Conservation (phyloP, 805 yeast genomes). For the Kuraishia borneana region DNA sequence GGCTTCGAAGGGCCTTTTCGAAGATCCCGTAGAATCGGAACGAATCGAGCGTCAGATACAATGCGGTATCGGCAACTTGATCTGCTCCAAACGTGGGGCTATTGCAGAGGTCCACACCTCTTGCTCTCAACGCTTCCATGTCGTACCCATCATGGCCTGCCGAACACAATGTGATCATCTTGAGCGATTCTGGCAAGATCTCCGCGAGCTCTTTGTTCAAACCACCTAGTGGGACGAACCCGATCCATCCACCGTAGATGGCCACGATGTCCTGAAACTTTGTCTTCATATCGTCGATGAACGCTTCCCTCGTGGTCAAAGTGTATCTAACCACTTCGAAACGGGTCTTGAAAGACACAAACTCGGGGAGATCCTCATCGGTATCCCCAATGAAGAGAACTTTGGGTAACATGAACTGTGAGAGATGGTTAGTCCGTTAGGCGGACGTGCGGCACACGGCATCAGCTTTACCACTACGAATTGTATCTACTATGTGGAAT, state of each 20-base stretch:
- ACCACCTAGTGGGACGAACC: conserved; percentile 34
- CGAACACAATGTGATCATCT: conserved; percentile 42
- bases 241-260: conserved; percentile 41
- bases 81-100: conserved; percentile 48
- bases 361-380: conserved; percentile 34
- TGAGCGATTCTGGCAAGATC: conserved; percentile 29
- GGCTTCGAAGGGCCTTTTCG: conserved; percentile 26
- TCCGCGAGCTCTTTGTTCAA: conserved; percentile 27
- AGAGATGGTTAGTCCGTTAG: conserved; percentile 1
- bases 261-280: conserved; percentile 27
- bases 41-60: conserved; percentile 43
- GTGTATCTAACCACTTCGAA: conserved; percentile 28
- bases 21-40: conserved; percentile 46
- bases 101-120: conserved; percentile 48
- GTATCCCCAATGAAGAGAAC: conserved; percentile 42
- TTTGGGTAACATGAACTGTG: conserved; percentile 21
- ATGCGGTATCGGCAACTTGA: conserved; percentile 66
- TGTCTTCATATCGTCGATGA: conserved; percentile 26
- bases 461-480: too few relatives aligned
- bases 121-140: conserved; percentile 18
- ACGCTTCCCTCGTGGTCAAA: conserved; percentile 27
- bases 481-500: conserved; percentile 4
- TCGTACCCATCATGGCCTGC: conserved; percentile 38
- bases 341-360: conserved; percentile 25
- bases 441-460: too few relatives aligned